A percentile compares a stretch with the other conserved stretches of the same genome.
Conservation (phyloP, 2,329 filamentous ascomycete species). For the Microsporum audouinii region DNA sequence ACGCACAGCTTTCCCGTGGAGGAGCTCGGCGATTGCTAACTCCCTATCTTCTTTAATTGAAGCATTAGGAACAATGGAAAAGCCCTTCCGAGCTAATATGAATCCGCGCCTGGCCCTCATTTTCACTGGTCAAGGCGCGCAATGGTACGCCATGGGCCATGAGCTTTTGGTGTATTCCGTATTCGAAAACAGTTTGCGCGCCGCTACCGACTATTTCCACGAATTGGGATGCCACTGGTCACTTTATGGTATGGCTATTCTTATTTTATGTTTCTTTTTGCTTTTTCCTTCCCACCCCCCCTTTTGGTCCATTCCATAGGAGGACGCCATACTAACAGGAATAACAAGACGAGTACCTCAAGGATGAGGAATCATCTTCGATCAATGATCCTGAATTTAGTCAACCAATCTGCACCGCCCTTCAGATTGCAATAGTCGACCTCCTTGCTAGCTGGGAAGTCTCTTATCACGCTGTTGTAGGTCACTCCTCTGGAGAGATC, state of each 20-base stretch:
- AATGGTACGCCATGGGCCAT: conserved; percentile 15
- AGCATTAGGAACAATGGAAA: neutral
- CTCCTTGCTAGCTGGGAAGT: conserved; percentile 14
- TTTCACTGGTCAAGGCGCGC: conserved; percentile 17
- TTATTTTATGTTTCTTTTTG: too few relatives aligned
- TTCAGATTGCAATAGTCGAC: conserved; percentile 18
- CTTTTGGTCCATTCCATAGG: too few relatives aligned
- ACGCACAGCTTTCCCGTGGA: too few relatives aligned
- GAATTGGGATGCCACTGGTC: conserved; percentile 8
- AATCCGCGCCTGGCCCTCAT: neutral
- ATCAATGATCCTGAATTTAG: conserved; percentile 1
- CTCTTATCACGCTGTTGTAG: conserved; percentile 13
- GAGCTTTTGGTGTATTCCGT: conserved; percentile 11
- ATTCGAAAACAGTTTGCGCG: conserved; percentile 10
- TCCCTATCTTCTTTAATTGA: neutral
- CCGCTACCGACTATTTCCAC: conserved; percentile 8
- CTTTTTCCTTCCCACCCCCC: too few relatives aligned
- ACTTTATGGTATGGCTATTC: conserved; percentile 7
- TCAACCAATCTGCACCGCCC: conserved; percentile 16
- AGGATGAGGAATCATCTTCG: too few relatives aligned
- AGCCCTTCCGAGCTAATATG: neutral
- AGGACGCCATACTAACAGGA: conserved; percentile 4
- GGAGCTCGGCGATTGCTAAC: too few relatives aligned
- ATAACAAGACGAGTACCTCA: conserved; percentile 4
- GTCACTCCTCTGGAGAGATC: conserved; percentile 23